Percentiles rank a stretch among this genome's conserved stretches.
Evolutionary conservation across 768 basidiomycete genomes (phyloP).

Genomic region (Psilocybe cubensis): DNA sequence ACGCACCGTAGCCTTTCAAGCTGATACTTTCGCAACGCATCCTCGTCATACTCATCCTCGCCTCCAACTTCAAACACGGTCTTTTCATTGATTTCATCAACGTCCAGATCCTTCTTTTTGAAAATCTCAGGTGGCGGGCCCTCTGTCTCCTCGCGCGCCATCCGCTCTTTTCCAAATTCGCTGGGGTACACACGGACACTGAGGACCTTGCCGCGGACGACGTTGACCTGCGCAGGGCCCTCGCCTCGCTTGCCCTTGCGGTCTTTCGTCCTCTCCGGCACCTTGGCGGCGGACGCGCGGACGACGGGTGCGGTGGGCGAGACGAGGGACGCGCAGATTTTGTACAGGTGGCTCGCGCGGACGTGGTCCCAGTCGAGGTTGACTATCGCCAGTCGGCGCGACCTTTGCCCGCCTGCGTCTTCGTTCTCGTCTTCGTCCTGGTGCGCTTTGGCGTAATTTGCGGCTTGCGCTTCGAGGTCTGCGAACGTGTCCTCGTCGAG

Average conservation of each 20-base stretch:
- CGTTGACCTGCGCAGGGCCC: slow-evolving; percentile 22
- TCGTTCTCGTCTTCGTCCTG: slow-evolving; percentile 46
- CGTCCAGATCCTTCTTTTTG: slow-evolving; percentile 55
- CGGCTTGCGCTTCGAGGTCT: slow-evolving; percentile 75
- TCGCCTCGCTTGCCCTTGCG: slow-evolving; percentile 12
- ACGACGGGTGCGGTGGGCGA: slow-evolving; percentile 56
- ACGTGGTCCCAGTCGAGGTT: slow-evolving; percentile 99
- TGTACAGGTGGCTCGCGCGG: slow-evolving; percentile 86
- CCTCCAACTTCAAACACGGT: slow-evolving; percentile 68
- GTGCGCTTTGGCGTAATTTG: slow-evolving; percentile 56
- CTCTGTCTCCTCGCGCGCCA: slow-evolving; percentile 86
- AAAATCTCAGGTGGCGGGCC: slow-evolving; percentile 91
- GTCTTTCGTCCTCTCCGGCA: slow-evolving; percentile 13
- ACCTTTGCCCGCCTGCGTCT: slow-evolving; percentile 41
- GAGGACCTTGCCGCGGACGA: slow-evolving; percentile 68
- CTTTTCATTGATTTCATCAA: slow-evolving; percentile 58
- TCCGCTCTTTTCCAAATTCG: slow-evolving; percentile 86
- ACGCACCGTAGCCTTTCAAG: slow-evolving; percentile 87
- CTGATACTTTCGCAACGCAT: slow-evolving; percentile 88
- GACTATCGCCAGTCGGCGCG: slow-evolving; percentile 83
- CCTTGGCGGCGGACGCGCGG: slow-evolving; percentile 27
- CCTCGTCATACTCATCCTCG: slow-evolving; percentile 85
- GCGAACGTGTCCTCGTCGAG: slow-evolving; percentile 78
- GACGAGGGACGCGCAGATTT: slow-evolving; percentile 88
- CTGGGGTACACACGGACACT: slow-evolving; percentile 90